A percentile compares a stretch with the other conserved stretches of the same genome.
Conservation (phyloP, 2,329 filamentous ascomycete species). For the Phialophora expanda region DNA sequence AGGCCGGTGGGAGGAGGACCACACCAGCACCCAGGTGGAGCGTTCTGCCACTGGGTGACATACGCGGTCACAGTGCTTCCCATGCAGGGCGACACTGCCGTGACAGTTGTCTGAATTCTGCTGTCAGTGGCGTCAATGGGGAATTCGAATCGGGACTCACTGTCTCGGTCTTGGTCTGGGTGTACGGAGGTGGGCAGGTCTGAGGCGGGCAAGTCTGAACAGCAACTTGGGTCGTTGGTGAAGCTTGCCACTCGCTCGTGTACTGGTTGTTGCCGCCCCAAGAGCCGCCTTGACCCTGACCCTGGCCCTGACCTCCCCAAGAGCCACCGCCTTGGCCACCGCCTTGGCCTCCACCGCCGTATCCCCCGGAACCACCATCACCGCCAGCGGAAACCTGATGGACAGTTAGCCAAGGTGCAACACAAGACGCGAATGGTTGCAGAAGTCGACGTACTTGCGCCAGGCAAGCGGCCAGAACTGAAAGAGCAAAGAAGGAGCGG, state of each 20-base stretch:
- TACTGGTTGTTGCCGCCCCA: conserved; percentile 8
- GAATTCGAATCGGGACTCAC: conserved; percentile 21
- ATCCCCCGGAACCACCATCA: conserved; percentile 21
- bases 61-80: conserved; percentile 31
- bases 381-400: conserved; percentile 19
- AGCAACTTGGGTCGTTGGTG: conserved; percentile 23
- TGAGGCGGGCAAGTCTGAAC: conserved; percentile 5
- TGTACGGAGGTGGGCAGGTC: conserved; percentile 16
- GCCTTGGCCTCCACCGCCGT: conserved; percentile 9
- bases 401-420: conserved; percentile 11
- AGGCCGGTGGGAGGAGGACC: conserved; percentile 17
- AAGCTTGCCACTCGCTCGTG: conserved; percentile 6
- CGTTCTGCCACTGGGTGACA: conserved; percentile 33
- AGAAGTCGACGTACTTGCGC: conserved; percentile 35
- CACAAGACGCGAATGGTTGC: conserved; percentile 7
- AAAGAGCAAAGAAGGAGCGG: conserved; percentile 35
- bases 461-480: conserved; percentile 39
- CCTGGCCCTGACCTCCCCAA: conserved; percentile 11
- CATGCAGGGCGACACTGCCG: conserved; percentile 30
- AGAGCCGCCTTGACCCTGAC: conserved; percentile 9
- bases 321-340: conserved; percentile 10
- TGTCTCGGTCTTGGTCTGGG: conserved; percentile 27
- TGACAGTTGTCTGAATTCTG: conserved; percentile 30
- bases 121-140: conserved; percentile 12
- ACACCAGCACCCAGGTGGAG: conserved; percentile 34